These are phyloP conservation scores for Solanum virginianum DNA, from an alignment of 257 asterid genomes.

Conservation along the genomic window DNA sequence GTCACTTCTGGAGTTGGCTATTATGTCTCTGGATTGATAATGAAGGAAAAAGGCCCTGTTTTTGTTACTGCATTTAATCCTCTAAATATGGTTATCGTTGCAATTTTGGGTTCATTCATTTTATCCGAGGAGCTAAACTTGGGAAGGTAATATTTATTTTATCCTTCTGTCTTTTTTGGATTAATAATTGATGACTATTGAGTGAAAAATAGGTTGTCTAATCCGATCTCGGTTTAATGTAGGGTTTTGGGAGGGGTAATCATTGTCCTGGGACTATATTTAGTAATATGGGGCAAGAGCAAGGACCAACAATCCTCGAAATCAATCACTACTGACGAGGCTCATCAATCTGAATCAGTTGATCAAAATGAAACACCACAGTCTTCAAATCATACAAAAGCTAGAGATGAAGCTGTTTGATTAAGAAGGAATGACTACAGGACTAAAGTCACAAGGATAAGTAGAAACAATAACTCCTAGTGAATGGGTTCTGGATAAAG, in stretches of 20 bases:
- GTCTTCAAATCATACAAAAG: not conserved
- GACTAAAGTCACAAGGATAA: not conserved
- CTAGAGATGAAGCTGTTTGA: not conserved
- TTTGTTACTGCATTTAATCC: constrained; percentile 45
- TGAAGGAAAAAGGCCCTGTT: constrained; percentile 48
- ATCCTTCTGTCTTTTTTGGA: not conserved
- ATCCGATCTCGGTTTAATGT: not conserved
- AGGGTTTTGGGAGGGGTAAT: constrained; percentile 38
- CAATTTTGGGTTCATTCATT: constrained; percentile 36
- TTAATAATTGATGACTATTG: not conserved
- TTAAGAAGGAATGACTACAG: not conserved
- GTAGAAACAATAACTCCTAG: not conserved
- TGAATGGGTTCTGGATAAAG: not conserved
- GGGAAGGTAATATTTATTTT: constrained; percentile 26
- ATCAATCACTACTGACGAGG: not conserved
- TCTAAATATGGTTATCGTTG: constrained; percentile 41
- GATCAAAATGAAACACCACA: not conserved
- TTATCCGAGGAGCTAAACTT: constrained; percentile 34
- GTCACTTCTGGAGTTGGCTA: constrained; percentile 31
- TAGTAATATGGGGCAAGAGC: constrained; percentile 42
- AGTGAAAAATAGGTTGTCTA: not conserved
- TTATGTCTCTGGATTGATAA: constrained; percentile 31
- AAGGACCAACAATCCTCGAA: constrained; percentile 10
- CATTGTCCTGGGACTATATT: constrained; percentile 34
- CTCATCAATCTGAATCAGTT: not conserved